Evolutionary conservation across 2,329 filamentous ascomycete species (phyloP).

Genomic region (Fusarium circinatum): DNA sequence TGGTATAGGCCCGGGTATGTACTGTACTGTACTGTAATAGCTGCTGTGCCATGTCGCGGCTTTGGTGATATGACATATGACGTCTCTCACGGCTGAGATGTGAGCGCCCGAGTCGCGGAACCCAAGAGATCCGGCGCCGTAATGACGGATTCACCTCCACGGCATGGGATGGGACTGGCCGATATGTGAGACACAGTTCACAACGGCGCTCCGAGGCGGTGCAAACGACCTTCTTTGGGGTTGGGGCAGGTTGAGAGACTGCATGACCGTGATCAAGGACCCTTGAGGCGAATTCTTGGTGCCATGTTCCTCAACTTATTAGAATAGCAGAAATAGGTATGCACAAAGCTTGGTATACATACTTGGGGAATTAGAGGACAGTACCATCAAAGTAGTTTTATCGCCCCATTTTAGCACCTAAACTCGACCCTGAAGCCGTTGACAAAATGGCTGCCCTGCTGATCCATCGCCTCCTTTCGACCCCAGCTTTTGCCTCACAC

Average conservation of each 20-base stretch:
- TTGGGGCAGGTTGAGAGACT: not conserved
- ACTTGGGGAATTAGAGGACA: not conserved
- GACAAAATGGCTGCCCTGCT: constrained; percentile 17
- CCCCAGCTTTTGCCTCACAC: constrained; percentile 11
- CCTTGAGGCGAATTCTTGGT: constrained; percentile 3
- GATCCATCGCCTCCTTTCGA: not conserved
- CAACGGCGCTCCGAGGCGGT: constrained; percentile 9
- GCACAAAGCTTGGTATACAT: not conserved
- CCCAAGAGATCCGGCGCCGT: constrained; percentile 28
- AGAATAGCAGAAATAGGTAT: not conserved
- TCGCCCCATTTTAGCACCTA: constrained; percentile 20
- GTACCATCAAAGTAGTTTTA: not conserved
- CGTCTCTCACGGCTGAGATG: constrained; percentile 19
- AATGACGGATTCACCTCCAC: constrained; percentile 14
- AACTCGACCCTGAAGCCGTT: constrained; percentile 6
- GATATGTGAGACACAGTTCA: constrained; percentile 14
- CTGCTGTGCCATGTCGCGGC: constrained; percentile 29
- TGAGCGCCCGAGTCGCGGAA: constrained; percentile 27
- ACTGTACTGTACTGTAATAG: not conserved
- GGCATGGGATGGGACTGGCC: constrained; percentile 14
- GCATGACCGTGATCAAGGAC: not conserved
- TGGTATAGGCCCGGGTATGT: not conserved
- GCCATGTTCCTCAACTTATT: not conserved
- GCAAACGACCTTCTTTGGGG: not conserved
- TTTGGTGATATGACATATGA: constrained; percentile 37